Evolutionary conservation across 2,329 filamentous ascomycete genomes (phyloP), one percentile per base, ranked within the genome.

Genomic region (Pseudogymnoascus sp.): DNA sequence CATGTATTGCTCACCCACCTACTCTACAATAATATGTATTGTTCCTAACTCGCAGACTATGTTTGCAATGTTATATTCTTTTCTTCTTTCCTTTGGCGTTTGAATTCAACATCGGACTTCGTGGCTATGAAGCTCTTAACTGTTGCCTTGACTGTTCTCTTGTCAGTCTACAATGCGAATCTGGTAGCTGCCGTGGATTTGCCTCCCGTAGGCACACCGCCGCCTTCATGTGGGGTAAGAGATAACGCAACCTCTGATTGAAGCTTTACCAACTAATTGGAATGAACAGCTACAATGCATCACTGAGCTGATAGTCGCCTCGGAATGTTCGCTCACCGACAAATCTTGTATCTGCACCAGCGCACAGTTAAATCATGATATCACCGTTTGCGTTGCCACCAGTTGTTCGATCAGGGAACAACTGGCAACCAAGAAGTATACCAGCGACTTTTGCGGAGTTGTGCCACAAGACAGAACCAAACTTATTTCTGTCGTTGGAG

Each of bases 371-470:
- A 72, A 71, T 20, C 64, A 62, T 0, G 63, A 67, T 20, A 67
- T 76, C 4, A 68, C 69, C 7, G 37, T 64, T 12, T 78, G 76
- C 38, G 70, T 77, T 4, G 14, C 62, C 9, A 39, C 67, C 14
- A 70, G 64, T 28, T 76, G 75, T 65, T 75, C 72, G 1, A 67
- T 75, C 35, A 71, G 67, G 20, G 70, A 78, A 62, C 65, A 69
- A 12, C 63, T 77, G 34, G 73, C 70, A 12, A 75, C 74, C 4
- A 75, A 78, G 65, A 78, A 78, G 62, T 67, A 72, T 57, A 77
- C 76, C 0, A 60, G 66, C 12, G 72, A 73, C 16, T 65, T 69
- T 35, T 79, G 77, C 60, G 67, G 70, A 30, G 72, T 70, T 2
- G 74, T 54, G 7, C 47, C 75, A 0, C 62, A 75, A 14, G 70